Conservation (phyloP, 108 stramenopile genomes). For the Pseudonitzschia multiseries region DNA sequence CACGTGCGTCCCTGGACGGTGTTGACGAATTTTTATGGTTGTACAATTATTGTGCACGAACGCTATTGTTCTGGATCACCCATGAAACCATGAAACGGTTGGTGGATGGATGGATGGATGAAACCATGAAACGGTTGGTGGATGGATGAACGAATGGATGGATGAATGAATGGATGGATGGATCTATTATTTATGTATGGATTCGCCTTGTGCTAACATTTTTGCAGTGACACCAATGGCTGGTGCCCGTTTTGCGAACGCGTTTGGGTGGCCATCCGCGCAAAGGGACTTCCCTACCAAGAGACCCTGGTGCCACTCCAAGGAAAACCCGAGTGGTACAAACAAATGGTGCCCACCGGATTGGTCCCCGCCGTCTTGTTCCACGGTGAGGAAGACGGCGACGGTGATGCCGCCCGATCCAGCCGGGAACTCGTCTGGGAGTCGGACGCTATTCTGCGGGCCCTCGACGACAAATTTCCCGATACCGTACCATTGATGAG, state of each 20-base stretch:
- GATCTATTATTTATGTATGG: too few relatives aligned
- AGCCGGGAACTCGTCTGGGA: conserved; percentile 9
- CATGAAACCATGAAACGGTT: not conserved
- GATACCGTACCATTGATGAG: not conserved
- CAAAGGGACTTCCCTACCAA: conserved; percentile 44
- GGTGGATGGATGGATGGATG: conserved; percentile 69
- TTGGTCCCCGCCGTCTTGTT: conserved; percentile 37
- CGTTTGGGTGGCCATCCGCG: conserved; percentile 54
- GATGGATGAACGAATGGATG: conserved; percentile 78
- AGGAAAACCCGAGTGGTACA: conserved; percentile 16
- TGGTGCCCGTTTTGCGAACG: conserved; percentile 77
- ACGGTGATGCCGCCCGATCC: not conserved
- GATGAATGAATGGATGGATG: too few relatives aligned
- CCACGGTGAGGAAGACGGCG: not conserved
- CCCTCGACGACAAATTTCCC: conserved; percentile 10
- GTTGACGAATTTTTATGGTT: not conserved
- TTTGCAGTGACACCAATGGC: conserved; percentile 33
- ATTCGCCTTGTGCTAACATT: too few relatives aligned
- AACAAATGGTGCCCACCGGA: conserved; percentile 61
- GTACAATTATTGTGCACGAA: not conserved
- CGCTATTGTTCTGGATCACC: too few relatives aligned
- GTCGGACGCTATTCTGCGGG: conserved; percentile 4
- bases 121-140: conserved; percentile 10
- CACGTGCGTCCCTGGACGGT: too few relatives aligned
- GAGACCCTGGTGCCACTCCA: conserved; percentile 11